Conservation (phyloP, 371 early-diverging fungal genomes). For the Capniomyces stellatus region DNA sequence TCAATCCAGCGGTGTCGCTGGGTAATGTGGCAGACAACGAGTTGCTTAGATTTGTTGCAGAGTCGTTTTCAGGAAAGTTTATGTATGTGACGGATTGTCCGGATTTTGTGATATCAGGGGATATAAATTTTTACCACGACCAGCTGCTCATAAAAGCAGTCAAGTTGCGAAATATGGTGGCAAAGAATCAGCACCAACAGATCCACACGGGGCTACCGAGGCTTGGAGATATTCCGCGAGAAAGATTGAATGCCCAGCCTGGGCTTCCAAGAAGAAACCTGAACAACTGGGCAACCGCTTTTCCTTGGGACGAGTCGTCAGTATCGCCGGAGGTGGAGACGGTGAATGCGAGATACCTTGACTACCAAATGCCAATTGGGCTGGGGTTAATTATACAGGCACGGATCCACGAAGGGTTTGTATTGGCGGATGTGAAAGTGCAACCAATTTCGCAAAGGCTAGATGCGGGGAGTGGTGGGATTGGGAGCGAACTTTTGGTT, state of each 20-base stretch:
- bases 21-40: constrained; percentile 82
- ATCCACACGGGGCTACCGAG: constrained; percentile 27
- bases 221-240: constrained; percentile 35
- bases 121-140: constrained; percentile 65
- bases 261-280: constrained; percentile 32
- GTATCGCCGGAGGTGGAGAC: constrained; percentile 56
- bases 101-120: constrained; percentile 9
- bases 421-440: constrained; percentile 33
- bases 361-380: constrained; percentile 44
- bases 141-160: constrained; percentile 44
- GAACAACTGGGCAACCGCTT: constrained; percentile 35
- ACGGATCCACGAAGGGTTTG: constrained; percentile 71
- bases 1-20: constrained; percentile 56
- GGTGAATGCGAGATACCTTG: constrained; percentile 52
- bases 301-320: constrained; percentile 74
- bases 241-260: constrained; percentile 21
- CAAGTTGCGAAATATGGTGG: constrained; percentile 15
- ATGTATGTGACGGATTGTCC: constrained; percentile 53
- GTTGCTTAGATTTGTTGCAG: constrained; percentile 56
- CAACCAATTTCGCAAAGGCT: constrained; percentile 12
- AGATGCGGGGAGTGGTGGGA: constrained; percentile 10
- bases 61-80: constrained; percentile 58
- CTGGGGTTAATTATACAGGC: constrained; percentile 48
- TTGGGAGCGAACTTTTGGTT: not conserved
- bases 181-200: constrained; percentile 17